Conservation (phyloP, 2,329 filamentous ascomycete species). For the Xylariaceae sp. region DNA sequence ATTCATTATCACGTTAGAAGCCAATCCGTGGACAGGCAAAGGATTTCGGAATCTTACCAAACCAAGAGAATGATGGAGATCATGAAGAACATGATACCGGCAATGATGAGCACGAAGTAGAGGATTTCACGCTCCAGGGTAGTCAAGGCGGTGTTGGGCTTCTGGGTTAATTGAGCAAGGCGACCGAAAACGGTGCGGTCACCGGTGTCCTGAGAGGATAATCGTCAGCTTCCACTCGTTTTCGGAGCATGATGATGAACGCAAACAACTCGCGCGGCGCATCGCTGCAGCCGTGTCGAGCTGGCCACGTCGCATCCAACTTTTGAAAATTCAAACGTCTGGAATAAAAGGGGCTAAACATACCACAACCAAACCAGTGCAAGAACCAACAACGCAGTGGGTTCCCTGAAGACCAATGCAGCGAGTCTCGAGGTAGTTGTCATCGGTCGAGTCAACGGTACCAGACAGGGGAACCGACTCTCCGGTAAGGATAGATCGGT, state of each 20-base stretch:
- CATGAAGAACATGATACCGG: constrained; percentile 60
- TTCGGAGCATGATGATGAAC: neutral
- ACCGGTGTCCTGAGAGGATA: constrained; percentile 49
- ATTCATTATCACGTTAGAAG: constrained; percentile 21
- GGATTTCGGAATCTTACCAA: constrained; percentile 42
- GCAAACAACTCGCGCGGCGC: too few relatives aligned
- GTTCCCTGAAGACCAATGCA: constrained; percentile 76
- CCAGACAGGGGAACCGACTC: constrained; percentile 54
- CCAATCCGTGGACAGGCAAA: constrained; percentile 37
- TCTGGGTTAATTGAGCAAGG: constrained; percentile 66
- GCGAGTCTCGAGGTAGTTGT: constrained; percentile 70
- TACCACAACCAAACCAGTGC: constrained; percentile 58
- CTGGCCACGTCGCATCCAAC: too few relatives aligned
- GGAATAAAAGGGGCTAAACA: neutral
- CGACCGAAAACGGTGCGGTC: constrained; percentile 70
- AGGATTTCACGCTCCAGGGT: constrained; percentile 67
- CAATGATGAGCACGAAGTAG: constrained; percentile 66
- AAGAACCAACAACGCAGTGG: constrained; percentile 65
- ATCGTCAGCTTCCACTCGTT: neutral
- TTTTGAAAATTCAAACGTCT: too few relatives aligned
- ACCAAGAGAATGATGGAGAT: constrained; percentile 59
- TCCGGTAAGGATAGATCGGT: constrained; percentile 67
- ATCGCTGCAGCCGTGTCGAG: too few relatives aligned
- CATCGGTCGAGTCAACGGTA: constrained; percentile 60
- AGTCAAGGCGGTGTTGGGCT: constrained; percentile 61